phyloP scores from a whole-genome alignment of 129 eudicot genomes.

The Flaveria robusta region DNA sequence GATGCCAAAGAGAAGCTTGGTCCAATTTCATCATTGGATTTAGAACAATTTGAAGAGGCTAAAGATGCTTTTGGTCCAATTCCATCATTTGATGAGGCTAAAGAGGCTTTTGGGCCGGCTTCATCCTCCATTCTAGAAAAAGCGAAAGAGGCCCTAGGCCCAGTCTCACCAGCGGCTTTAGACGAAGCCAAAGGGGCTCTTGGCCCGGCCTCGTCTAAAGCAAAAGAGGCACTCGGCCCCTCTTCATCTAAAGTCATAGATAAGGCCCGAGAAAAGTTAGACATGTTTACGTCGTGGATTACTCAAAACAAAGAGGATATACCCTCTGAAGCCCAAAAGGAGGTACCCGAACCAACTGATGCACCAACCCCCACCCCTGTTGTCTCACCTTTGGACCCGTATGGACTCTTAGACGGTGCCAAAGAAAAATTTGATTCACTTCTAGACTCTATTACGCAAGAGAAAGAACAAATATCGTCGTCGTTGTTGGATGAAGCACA shows the following conservation, averaged over 20 bases:
- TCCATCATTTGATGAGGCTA: constrained; percentile 24
- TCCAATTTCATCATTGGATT: constrained; percentile 31
- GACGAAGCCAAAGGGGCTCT: constrained; percentile 28
- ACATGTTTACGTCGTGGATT: constrained; percentile 18
- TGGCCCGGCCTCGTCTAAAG: constrained; percentile 12
- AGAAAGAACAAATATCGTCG: constrained; percentile 26
- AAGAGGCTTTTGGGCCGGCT: constrained; percentile 24
- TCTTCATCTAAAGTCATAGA: constrained; percentile 10
- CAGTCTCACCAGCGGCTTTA: constrained; percentile 30
- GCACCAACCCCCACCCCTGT: constrained; percentile 15
- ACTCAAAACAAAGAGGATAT: constrained; percentile 8
- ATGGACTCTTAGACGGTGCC: constrained; percentile 9
- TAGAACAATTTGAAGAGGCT: constrained; percentile 23
- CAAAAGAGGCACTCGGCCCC: neutral
- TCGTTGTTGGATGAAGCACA: constrained; percentile 11
- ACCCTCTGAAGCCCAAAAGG: neutral
- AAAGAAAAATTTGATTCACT: constrained; percentile 22
- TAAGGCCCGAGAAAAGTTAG: constrained; percentile 12
- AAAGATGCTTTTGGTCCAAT: constrained; percentile 26
- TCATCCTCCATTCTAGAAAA: constrained; percentile 15
- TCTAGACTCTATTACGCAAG: constrained; percentile 21
- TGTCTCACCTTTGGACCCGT: neutral
- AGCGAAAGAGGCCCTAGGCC: constrained; percentile 31
- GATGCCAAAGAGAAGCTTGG: constrained; percentile 32
- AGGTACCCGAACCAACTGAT: neutral